phyloP scores from a whole-genome alignment of 768 basidiomycete species.

The Lactarius hengduanensis region DNA sequence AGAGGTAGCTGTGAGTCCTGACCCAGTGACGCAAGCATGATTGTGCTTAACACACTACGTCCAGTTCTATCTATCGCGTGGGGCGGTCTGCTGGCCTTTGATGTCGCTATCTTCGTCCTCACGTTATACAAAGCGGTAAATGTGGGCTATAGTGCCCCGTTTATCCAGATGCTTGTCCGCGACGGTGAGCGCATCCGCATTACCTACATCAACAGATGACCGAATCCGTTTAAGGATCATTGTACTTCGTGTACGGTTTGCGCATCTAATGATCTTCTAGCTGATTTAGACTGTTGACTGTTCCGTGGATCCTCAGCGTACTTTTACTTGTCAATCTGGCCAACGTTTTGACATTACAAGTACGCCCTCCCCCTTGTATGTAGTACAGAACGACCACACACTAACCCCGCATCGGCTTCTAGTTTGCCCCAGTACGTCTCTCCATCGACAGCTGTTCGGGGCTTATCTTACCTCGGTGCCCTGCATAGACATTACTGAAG shows the following conservation, averaged over 20 bases:
- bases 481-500: neutral
- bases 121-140: slow-evolving; percentile 3
- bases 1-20: slow-evolving; percentile 9
- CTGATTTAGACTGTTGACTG: neutral
- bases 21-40: neutral
- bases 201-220: neutral
- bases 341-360: slow-evolving; percentile 9
- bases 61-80: slow-evolving; percentile 12
- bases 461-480: neutral
- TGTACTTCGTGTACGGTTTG: slow-evolving; percentile 6
- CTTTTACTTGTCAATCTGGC: slow-evolving; percentile 3
- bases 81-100: slow-evolving; percentile 2
- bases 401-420: neutral
- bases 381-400: neutral
- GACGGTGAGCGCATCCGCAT: slow-evolving; percentile 3
- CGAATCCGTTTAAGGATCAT: neutral
- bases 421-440: slow-evolving; percentile 8
- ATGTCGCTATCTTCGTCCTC: neutral
- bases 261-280: neutral
- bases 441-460: neutral
- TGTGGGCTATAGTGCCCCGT: neutral
- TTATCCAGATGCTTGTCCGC: neutral
- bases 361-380: neutral
- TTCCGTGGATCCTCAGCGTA: neutral
- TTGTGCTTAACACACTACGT: neutral